phyloP scores from a whole-genome alignment of 1,284 basidiomycete species.

The Fomes fomentarius region DNA sequence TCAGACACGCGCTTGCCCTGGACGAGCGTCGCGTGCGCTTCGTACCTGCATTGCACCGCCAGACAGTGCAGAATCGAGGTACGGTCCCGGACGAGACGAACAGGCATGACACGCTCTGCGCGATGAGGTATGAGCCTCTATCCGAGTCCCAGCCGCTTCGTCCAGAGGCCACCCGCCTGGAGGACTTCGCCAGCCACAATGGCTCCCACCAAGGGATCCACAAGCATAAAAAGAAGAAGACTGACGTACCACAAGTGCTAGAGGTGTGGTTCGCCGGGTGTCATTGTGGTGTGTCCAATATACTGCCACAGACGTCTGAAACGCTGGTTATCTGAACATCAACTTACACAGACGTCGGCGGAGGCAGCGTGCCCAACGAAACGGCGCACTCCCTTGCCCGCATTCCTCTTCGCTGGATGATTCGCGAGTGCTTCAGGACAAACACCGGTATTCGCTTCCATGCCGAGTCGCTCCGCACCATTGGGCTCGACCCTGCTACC shows the following conservation, averaged over 20 bases:
- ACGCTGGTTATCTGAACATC: too few species aligned
- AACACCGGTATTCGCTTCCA: conserved; percentile 43
- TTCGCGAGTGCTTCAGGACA: conserved; percentile 55
- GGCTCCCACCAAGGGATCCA: too few species aligned
- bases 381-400: conserved; percentile 56
- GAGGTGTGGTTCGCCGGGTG: conserved; percentile 60
- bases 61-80: too few species aligned
- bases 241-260: conserved; percentile 51
- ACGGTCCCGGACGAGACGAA: too few species aligned
- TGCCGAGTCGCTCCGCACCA: conserved; percentile 43
- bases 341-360: conserved; percentile 57
- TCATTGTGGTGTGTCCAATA: conserved; percentile 43
- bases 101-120: too few species aligned
- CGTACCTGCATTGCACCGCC: conserved; percentile 49
- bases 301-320: neutral
- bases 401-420: conserved; percentile 70
- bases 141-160: too few species aligned
- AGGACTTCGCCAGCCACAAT: too few species aligned
- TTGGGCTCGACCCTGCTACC: conserved; percentile 50
- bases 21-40: conserved; percentile 73
- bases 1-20: conserved; percentile 69
- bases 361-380: conserved; percentile 57
- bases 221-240: too few species aligned
- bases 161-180: too few species aligned
- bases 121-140: too few species aligned